Percentiles rank a stretch among this genome's conserved stretches.
Conservation (phyloP, 2,329 filamentous ascomycete species). For the Pseudocercospora macadamiae region DNA sequence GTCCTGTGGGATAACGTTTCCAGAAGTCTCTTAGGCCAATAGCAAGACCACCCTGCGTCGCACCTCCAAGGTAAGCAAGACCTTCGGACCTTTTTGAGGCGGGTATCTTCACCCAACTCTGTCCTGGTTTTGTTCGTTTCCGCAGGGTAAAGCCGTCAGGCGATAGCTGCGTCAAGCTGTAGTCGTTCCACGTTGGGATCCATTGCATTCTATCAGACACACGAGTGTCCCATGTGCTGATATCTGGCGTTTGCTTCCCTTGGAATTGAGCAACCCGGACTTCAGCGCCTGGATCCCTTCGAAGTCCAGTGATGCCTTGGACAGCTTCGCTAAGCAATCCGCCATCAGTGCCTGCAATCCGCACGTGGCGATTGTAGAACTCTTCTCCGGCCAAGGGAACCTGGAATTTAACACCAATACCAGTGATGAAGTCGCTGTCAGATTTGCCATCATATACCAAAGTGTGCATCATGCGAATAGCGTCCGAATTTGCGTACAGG, state of each 20-base stretch:
- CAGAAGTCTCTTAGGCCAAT: constrained; percentile 64
- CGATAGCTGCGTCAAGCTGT: constrained; percentile 59
- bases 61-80: constrained; percentile 62
- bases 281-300: constrained; percentile 56
- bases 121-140: constrained; percentile 62
- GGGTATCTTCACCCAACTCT: constrained; percentile 62
- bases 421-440: constrained; percentile 56
- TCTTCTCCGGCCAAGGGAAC: constrained; percentile 58
- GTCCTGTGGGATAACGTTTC: constrained; percentile 63
- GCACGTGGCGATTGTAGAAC: constrained; percentile 62
- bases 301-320: constrained; percentile 62
- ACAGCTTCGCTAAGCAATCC: constrained; percentile 62
- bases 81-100: constrained; percentile 60
- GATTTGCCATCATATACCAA: constrained; percentile 59
- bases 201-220: constrained; percentile 55
- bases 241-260: constrained; percentile 49
- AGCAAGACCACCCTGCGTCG: constrained; percentile 60
- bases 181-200: constrained; percentile 64
- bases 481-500: constrained; percentile 60
- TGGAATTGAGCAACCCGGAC: constrained; percentile 57
- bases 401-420: constrained; percentile 59
- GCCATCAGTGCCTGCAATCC: constrained; percentile 59
- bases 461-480: constrained; percentile 59
- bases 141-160: constrained; percentile 63
- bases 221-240: constrained; percentile 52